Conservation (phyloP, 2,329 filamentous ascomycete genomes). For the Passalora sequoiae region DNA sequence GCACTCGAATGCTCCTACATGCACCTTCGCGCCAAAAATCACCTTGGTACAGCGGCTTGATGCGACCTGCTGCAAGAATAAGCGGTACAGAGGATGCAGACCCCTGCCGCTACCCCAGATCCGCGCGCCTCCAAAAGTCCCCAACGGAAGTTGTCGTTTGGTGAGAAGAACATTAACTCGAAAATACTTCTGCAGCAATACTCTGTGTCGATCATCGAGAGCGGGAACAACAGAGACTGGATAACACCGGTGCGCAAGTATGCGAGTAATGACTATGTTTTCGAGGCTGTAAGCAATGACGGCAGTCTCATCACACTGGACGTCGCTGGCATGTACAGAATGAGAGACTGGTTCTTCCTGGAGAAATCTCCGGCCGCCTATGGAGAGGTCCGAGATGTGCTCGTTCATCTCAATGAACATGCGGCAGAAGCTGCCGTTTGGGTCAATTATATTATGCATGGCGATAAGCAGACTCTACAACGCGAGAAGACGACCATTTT, state of each 20-base stretch:
- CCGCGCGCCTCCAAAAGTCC: no score
- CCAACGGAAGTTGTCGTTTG: no score
- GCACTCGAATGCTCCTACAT: no score
- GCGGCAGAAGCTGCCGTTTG: background rate
- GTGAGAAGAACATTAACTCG: background rate
- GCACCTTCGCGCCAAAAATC: no score
- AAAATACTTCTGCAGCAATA: constrained; percentile 4
- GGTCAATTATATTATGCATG: background rate
- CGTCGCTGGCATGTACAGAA: background rate
- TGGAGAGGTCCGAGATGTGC: background rate
- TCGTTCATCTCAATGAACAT: background rate
- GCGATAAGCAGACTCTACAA: background rate
- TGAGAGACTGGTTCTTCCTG: background rate
- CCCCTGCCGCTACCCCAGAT: no score
- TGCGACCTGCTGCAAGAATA: no score
- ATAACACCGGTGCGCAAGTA: background rate
- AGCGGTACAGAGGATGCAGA: no score
- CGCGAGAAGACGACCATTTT: constrained; percentile 2
- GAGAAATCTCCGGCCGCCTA: constrained; percentile 1
- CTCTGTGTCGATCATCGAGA: constrained; percentile 5
- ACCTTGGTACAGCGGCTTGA: no score
- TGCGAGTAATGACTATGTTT: background rate
- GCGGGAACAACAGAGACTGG: background rate
- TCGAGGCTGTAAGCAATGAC: background rate
- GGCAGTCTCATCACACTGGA: background rate